Conservation (phyloP, 2,329 filamentous ascomycete genomes). For the Diaporthe sp. region DNA sequence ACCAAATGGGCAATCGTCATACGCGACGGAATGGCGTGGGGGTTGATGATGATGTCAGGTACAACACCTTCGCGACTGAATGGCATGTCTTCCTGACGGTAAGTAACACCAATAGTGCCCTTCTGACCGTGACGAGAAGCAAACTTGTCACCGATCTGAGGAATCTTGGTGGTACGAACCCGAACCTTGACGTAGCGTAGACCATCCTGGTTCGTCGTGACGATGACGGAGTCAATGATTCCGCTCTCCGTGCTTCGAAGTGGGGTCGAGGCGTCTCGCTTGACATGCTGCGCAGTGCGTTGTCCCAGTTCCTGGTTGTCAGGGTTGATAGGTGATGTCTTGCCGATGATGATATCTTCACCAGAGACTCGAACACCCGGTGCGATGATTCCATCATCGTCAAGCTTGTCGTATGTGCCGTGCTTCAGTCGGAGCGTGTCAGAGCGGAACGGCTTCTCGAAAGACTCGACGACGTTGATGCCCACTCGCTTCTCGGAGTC, state of each 20-base stretch:
- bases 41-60: slow-evolving; percentile 98
- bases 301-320: slow-evolving; percentile 96
- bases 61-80: slow-evolving; percentile 93
- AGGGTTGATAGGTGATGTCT: slow-evolving; percentile 93
- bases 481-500: slow-evolving; percentile 97
- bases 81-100: slow-evolving; percentile 98
- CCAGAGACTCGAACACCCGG: slow-evolving; percentile 95
- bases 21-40: slow-evolving; percentile 98
- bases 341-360: slow-evolving; percentile 99
- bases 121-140: slow-evolving; percentile 99
- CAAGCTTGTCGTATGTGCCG: slow-evolving; percentile 96
- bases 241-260: slow-evolving; percentile 96
- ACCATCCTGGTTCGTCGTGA: slow-evolving; percentile 95
- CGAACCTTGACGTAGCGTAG: slow-evolving; percentile 97
- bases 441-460: slow-evolving; percentile 92
- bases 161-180: slow-evolving; percentile 96
- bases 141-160: slow-evolving; percentile 99
- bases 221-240: slow-evolving; percentile 92
- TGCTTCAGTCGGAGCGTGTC: slow-evolving; percentile 95
- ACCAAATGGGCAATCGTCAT: slow-evolving; percentile 99
- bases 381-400: slow-evolving; percentile 94
- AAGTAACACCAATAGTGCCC: slow-evolving; percentile 98
- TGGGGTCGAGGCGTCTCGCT: slow-evolving; percentile 95
- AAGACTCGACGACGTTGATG: slow-evolving; percentile 91
- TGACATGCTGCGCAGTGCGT: slow-evolving; percentile 88